Evolutionary conservation across 2,329 filamentous ascomycete genomes (phyloP).

Genomic region (Penicillium sp.): DNA sequence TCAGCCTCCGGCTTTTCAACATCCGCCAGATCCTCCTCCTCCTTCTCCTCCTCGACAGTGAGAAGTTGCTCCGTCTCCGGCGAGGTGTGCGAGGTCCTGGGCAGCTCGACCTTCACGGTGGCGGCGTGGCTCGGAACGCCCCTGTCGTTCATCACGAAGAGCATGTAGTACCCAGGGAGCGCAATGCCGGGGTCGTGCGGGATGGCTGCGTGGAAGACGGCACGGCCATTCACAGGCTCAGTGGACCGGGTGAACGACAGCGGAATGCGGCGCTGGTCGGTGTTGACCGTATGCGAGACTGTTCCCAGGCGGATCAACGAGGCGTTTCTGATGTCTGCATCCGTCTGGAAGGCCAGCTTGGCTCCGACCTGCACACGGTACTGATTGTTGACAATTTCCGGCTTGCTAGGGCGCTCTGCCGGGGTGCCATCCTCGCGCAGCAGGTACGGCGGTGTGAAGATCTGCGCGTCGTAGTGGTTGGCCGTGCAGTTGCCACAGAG

Average conservation of each 20-base stretch:
- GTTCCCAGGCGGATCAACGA: conserved; percentile 51
- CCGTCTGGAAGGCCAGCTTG: conserved; percentile 35
- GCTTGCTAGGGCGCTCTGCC: conserved; percentile 1
- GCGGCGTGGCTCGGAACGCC: conserved; percentile 7
- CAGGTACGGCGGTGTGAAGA: conserved; percentile 57
- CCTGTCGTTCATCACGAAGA: conserved; percentile 50
- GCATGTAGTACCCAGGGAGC: conserved; percentile 54
- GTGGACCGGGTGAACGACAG: conserved; percentile 24
- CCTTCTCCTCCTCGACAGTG: not conserved
- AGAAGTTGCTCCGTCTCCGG: not conserved
- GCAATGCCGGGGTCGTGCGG: conserved; percentile 51
- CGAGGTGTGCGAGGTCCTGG: not conserved
- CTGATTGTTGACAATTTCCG: conserved; percentile 45
- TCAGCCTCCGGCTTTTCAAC: not conserved
- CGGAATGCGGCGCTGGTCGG: conserved; percentile 56
- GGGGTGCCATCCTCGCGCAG: conserved; percentile 45
- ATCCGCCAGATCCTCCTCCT: conserved; percentile 1
- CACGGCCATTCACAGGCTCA: not conserved
- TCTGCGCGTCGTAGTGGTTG: conserved; percentile 56
- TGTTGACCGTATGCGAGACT: conserved; percentile 57
- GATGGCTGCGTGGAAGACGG: conserved; percentile 31
- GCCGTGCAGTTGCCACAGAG: conserved; percentile 49
- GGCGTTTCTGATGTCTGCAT: conserved; percentile 23
- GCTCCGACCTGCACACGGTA: conserved; percentile 32
- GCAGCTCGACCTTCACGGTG: conserved; percentile 7